Base-by-base conservation (phyloP, 495 filamentous ascomycete genomes). In the Terfezia claveryi region DNA sequence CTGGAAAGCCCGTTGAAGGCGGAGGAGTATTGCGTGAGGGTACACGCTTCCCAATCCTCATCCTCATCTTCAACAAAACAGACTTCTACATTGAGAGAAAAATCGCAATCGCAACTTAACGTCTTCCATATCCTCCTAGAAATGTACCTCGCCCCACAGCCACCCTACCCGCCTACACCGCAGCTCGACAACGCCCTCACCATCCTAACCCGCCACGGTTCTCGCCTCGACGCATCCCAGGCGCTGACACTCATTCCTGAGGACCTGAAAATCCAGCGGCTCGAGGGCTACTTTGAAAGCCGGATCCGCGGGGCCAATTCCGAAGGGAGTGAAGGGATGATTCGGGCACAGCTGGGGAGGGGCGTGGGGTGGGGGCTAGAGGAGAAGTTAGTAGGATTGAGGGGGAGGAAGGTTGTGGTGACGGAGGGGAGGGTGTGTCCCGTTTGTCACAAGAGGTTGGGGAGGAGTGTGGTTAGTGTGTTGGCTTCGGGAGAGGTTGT, bases 111-210 rank as follows among this genome's bases (percentile, higher is more conserved):
- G 83, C 85, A 41, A 7, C 27, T 32, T 4, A 32, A 32, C 27
- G 93, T 96, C 62, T 94, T 94, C 66, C 78, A 93, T 62, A 91
- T 80, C 11, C 78, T 98, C 14, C 74, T 99, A 10, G 84, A 85
- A 8, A 76, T 99, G 14, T 98, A 96, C 63, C 79, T 98, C 6
- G 77, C 76, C 4, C 92, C 91, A 4, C 87, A 87, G 8, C 70
- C 79, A 8, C 80, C 81, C 1, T 74, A 94, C 61, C 41, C 41
- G 4, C 41, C 41, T 14, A 68, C 77, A 54, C 76, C 78, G 8
- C 84, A 84, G 59, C 82, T 87, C 60, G 74, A 69, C 0, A 84
- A 88, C 2, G 91, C 91, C 6, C 74, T 98, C 10, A 76, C 79
- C n/a, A 74, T 98, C 41, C 79, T 98, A 6, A 86, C 84, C 46